Evolutionary conservation across 2,329 filamentous ascomycete genomes (phyloP).

Genomic region (Cytospora chrysosperma): DNA sequence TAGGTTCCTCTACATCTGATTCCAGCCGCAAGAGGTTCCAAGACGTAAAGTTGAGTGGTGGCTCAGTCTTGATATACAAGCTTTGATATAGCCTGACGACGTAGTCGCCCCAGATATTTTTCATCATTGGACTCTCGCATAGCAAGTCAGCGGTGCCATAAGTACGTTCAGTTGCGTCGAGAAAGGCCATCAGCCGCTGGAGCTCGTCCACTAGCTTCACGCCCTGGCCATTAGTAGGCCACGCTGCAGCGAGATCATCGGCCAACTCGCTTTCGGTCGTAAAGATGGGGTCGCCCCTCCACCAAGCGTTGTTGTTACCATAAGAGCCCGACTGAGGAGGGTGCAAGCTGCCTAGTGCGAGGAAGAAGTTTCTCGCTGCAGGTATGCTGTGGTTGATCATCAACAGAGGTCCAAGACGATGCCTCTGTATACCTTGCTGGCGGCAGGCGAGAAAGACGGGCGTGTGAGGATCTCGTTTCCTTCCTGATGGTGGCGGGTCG

Average conservation of each 20-base stretch:
- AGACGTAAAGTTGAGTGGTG: constrained; percentile 15
- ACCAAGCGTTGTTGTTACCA: constrained; percentile 59
- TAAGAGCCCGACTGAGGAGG: constrained; percentile 42
- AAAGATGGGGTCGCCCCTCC: constrained; percentile 56
- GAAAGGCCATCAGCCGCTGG: constrained; percentile 62
- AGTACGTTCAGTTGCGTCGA: constrained; percentile 59
- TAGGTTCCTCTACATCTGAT: not conserved
- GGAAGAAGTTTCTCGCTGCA: constrained; percentile 56
- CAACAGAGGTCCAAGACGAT: constrained; percentile 52
- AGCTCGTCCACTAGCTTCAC: constrained; percentile 46
- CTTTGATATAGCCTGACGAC: constrained; percentile 47
- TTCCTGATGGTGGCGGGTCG: constrained; percentile 43
- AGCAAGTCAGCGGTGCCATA: constrained; percentile 57
- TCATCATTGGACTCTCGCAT: constrained; percentile 35
- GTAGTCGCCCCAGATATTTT: constrained; percentile 35
- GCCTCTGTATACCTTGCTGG: constrained; percentile 32
- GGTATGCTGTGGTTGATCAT: constrained; percentile 63
- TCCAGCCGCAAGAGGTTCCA: constrained; percentile 22
- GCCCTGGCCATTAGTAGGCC: constrained; percentile 34
- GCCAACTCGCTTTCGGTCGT: constrained; percentile 37
- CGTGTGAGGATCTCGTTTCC: constrained; percentile 42
- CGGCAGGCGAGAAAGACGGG: constrained; percentile 54
- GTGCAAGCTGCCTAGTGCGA: constrained; percentile 37
- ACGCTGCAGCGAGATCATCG: constrained; percentile 27
- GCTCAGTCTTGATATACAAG: constrained; percentile 33